Conservation (phyloP, 495 filamentous ascomycete species). For the Glonium stellatum region DNA sequence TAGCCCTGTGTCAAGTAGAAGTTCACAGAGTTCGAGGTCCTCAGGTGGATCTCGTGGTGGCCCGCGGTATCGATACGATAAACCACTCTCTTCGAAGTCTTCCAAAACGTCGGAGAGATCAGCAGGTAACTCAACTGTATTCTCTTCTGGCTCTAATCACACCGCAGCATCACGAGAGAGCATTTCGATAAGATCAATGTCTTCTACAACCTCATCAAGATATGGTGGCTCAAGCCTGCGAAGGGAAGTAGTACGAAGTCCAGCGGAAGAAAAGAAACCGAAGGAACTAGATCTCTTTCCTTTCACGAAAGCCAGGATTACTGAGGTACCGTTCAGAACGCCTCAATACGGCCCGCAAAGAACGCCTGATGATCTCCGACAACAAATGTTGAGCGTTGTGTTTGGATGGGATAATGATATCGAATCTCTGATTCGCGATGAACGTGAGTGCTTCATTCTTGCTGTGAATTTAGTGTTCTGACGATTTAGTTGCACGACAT, state of each 20-base stretch:
- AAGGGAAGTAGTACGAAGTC: constrained; percentile 69
- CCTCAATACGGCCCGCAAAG: constrained; percentile 59
- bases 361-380: constrained; percentile 77
- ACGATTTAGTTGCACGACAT: constrained; percentile 54
- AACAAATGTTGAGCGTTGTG: constrained; percentile 86
- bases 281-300: constrained; percentile 58
- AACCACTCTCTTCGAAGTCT: constrained; percentile 41
- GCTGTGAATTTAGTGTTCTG: neutral
- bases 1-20: constrained; percentile 36
- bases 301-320: constrained; percentile 64
- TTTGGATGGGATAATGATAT: constrained; percentile 94
- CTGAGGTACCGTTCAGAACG: constrained; percentile 70
- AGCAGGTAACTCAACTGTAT: constrained; percentile 51
- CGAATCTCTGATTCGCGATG: constrained; percentile 75
- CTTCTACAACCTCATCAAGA: constrained; percentile 57
- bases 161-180: constrained; percentile 47
- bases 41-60: constrained; percentile 30
- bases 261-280: constrained; percentile 45
- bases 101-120: constrained; percentile 38
- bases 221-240: constrained; percentile 64
- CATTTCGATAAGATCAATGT: constrained; percentile 57
- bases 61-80: constrained; percentile 47
- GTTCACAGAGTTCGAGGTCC: constrained; percentile 42
- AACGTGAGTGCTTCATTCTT: constrained; percentile 45
- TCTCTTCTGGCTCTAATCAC: constrained; percentile 53